These are phyloP conservation scores for Linnemannia schmuckeri DNA, from an alignment of 192 early-diverging fungal species.

Conservation along the genomic window DNA sequence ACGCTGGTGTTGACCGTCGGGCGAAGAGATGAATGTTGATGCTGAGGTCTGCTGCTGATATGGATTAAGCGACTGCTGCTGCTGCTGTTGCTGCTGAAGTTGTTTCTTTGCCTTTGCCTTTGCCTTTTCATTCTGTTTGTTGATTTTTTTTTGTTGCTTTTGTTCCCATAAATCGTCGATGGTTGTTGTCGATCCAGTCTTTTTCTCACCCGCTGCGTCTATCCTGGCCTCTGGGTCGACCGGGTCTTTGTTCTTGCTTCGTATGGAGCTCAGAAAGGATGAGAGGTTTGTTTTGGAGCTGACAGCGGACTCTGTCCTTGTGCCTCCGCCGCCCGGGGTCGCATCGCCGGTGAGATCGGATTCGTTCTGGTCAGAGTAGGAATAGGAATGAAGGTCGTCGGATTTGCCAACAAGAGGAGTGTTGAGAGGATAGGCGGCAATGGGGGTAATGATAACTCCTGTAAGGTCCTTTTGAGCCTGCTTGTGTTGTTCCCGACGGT, in stretches of 20 bases:
- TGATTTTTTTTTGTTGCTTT: slow-evolving; percentile 38
- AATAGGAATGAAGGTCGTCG: neutral
- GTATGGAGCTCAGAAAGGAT: slow-evolving; percentile 27
- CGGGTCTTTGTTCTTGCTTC: slow-evolving; percentile 1
- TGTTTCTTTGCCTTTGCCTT: slow-evolving; percentile 12
- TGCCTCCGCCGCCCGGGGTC: neutral
- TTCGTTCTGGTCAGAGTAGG: neutral
- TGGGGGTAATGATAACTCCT: neutral
- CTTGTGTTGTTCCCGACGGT: neutral
- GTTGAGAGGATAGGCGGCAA: slow-evolving; percentile 7
- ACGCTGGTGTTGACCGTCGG: neutral
- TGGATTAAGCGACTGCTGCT: neutral
- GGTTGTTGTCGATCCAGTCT: neutral
- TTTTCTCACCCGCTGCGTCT: neutral
- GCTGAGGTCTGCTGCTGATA: slow-evolving; percentile 19
- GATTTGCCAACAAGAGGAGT: neutral
- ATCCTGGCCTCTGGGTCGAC: neutral
- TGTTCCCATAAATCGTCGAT: slow-evolving; percentile 30
- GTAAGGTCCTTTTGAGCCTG: neutral
- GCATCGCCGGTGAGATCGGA: slow-evolving; percentile 26
- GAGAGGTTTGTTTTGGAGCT: slow-evolving; percentile 37
- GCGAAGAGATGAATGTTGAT: neutral
- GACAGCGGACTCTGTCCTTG: neutral
- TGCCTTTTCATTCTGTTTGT: slow-evolving; percentile 14
- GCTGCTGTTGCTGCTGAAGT: slow-evolving; percentile 3